Conservation (phyloP, 176 grass and related monocot genomes). For the Rhipidocladum racemiflorum region DNA sequence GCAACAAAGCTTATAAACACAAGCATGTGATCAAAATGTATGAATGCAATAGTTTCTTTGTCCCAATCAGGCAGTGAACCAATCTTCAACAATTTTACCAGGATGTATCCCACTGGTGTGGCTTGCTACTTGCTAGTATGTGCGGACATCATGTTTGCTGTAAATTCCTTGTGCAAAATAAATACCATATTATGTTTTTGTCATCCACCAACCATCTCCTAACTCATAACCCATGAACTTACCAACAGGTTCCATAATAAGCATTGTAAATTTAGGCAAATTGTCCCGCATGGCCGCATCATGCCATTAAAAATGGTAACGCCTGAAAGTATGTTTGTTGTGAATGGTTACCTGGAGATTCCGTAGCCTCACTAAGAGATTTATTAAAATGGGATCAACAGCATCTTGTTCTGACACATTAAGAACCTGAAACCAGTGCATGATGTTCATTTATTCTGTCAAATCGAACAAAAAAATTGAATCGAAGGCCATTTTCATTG, state of each 20-base stretch:
- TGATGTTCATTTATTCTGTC: slow-evolving; percentile 13
- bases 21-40: background rate
- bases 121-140: background rate
- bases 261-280: slow-evolving; percentile 13
- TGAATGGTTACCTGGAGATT: slow-evolving; percentile 81
- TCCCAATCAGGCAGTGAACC: background rate
- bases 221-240: background rate
- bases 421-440: slow-evolving; percentile 68
- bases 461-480: slow-evolving; percentile 16
- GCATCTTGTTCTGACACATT: slow-evolving; percentile 77
- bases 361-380: slow-evolving; percentile 78
- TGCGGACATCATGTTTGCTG: background rate
- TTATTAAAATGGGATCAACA: slow-evolving; percentile 78
- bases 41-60: background rate
- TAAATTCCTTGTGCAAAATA: slow-evolving; percentile 5
- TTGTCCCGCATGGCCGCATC: background rate
- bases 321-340: background rate
- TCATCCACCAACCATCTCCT: background rate
- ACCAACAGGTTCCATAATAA: background rate
- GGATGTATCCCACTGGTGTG: background rate
- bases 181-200: background rate
- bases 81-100: background rate
- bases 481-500: background rate
- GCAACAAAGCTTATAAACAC: background rate
- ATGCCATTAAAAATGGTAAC: background rate